phyloP scores from a whole-genome alignment of 352 stramenopile genomes.

The Phytophthora litchii region DNA sequence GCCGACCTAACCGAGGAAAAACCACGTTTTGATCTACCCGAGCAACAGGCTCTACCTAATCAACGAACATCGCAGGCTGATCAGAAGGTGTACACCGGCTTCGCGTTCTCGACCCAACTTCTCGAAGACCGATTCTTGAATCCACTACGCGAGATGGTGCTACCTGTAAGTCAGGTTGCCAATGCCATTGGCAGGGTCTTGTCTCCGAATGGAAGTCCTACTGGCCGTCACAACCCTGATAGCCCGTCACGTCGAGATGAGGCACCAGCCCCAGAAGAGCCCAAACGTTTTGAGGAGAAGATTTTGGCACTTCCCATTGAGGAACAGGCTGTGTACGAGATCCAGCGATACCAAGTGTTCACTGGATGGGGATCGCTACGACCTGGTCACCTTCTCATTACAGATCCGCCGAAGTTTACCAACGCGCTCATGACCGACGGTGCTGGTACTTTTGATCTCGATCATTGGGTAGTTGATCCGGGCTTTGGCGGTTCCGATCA shows the following conservation, averaged over 20 bases:
- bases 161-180: conserved; percentile 66
- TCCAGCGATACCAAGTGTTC: conserved; percentile 88
- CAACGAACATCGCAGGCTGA: conserved; percentile 23
- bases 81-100: conserved; percentile 76
- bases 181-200: conserved; percentile 46
- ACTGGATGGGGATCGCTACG: conserved; percentile 78
- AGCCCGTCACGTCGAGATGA: conserved; percentile 25
- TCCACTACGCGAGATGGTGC: conserved; percentile 71
- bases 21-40: conserved; percentile 63
- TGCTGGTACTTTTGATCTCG: conserved; percentile 58
- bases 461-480: conserved; percentile 84
- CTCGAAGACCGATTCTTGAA: conserved; percentile 85
- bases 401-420: conserved; percentile 76
- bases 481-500: conserved; percentile 72
- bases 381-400: conserved; percentile 79
- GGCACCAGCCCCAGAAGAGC: conserved; percentile 11
- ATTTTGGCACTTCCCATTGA: conserved; percentile 62
- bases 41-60: conserved; percentile 39
- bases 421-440: conserved; percentile 80
- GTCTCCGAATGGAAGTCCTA: conserved; percentile 32
- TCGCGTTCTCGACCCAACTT: conserved; percentile 83
- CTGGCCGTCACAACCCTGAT: conserved; percentile 34
- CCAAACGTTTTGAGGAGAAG: conserved; percentile 69
- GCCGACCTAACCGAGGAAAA: conserved; percentile 66
- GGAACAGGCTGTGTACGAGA: conserved; percentile 76